These are phyloP conservation scores for Friedmanniomyces simplex DNA, from an alignment of 495 filamentous ascomycete species.

Conservation along the genomic window DNA sequence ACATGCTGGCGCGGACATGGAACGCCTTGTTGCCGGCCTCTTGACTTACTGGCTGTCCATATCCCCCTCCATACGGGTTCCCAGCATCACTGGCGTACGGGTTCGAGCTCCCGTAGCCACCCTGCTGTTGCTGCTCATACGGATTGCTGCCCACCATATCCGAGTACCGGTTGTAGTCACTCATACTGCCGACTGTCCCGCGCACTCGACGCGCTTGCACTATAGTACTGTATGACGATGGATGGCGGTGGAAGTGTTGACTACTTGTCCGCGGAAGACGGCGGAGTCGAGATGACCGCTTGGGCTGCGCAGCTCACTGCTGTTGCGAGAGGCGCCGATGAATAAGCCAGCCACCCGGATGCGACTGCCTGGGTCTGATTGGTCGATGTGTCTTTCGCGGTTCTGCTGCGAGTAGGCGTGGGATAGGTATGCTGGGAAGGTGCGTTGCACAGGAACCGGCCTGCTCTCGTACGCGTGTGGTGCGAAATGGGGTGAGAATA, in stretches of 20 bases:
- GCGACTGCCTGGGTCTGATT: not conserved
- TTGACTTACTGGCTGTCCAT: conserved; percentile 6
- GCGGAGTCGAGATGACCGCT: not conserved
- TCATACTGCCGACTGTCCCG: conserved; percentile 8
- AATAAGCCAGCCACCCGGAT: not conserved
- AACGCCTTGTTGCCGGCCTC: not conserved
- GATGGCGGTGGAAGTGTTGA: not conserved
- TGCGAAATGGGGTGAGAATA: not conserved
- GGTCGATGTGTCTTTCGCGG: too few relatives aligned
- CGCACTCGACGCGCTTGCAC: conserved; percentile 1
- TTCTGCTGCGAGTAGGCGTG: too few relatives aligned
- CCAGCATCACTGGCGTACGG: conserved; percentile 25
- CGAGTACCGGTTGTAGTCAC: conserved; percentile 20
- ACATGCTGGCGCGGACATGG: not conserved
- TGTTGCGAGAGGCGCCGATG: not conserved
- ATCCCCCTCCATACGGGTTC: conserved; percentile 17
- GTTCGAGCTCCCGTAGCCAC: conserved; percentile 39
- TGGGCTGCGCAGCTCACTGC: not conserved
- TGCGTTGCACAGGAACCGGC: too few relatives aligned
- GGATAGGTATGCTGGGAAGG: not conserved
- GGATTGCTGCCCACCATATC: conserved; percentile 22
- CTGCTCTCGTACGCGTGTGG: not conserved
- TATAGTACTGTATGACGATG: not conserved
- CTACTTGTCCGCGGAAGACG: not conserved
- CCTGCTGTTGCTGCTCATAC: conserved; percentile 25